Base-by-base conservation (phyloP, 176 grass and related monocot species). In the Juncus inflexus region DNA sequence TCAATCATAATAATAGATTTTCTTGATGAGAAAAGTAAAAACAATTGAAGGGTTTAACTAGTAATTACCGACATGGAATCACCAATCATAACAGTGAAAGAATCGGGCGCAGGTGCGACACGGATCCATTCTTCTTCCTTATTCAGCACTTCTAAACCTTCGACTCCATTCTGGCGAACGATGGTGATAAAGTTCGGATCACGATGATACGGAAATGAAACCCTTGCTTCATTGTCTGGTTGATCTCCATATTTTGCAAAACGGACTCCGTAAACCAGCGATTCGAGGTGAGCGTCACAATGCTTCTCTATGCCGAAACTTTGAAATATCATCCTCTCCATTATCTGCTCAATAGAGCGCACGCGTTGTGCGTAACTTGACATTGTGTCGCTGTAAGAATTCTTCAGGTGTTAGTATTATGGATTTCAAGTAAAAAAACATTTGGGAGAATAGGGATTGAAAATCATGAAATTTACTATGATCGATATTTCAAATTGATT, bases 111-210 rank as follows among this genome's bases (percentile, higher is more conserved):
- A 7, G 61, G 45, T 8, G 14, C 41, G 12, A 73, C 61, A 15
- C 11, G 10, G 15, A 72, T 65, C 66, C 79, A 82, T 57, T 77
- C 60, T 59, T 51, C 73, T 50, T 78, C 75, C 60, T 70, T 62
- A 10, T 55, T 55, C 52, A 40, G 16, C 28, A 78, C 65, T 63
- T 78, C 65, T 11, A 78, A 52, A 19, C 75, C 75, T 78, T 55
- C 37, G 9, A 70, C 65, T 50, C 40, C 12, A 13, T 78, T 66
- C 53, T 78, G 75, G 40, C 43, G 11, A 54, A 78, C 19, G 51
- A 78, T 78, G 28, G 75, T 70, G 3, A 78, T 78, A 53, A 78
- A 54, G 35, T 78, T 63, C 3, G 65, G 65, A 58, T 78, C 75
- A 2, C 52, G 3, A 6, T 78, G 75, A 52, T 5, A 2, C 15